These are phyloP conservation scores for Lentinus tigrinus DNA, from an alignment of 768 basidiomycete genomes.

Conservation along the genomic window DNA sequence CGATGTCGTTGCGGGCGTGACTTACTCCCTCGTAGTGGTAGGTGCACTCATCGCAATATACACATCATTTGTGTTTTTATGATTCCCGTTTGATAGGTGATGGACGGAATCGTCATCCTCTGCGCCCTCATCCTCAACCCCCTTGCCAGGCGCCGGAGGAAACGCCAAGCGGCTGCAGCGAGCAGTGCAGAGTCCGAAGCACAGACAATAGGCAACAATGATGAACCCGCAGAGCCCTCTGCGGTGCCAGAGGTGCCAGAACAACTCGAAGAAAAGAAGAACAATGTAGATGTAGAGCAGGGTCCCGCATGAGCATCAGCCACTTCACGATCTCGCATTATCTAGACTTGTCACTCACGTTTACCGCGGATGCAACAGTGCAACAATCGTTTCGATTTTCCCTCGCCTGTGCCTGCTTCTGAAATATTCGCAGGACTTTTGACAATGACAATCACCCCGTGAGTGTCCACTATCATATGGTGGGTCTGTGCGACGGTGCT, in stretches of 20 bases:
- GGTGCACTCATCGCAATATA: not conserved
- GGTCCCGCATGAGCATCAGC: not conserved
- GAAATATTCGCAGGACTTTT: too few species aligned
- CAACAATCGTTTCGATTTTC: too few species aligned
- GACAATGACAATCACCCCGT: too few species aligned
- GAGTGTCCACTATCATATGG: too few species aligned
- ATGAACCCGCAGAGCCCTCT: not conserved
- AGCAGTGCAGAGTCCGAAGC: not conserved
- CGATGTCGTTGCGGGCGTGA: conserved; percentile 60
- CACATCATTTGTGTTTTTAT: not conserved
- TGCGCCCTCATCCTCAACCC: conserved; percentile 69
- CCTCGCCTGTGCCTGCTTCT: too few species aligned
- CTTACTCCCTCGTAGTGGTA: conserved; percentile 61
- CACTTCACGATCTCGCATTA: not conserved
- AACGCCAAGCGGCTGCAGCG: conserved; percentile 13
- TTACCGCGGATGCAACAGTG: not conserved
- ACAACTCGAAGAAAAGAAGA: not conserved
- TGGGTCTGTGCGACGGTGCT: too few species aligned
- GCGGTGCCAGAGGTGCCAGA: too few species aligned
- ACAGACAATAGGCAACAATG: not conserved
- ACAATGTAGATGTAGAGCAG: not conserved
- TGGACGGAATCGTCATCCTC: conserved; percentile 62
- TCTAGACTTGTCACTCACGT: not conserved
- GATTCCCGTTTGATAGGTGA: conserved; percentile 39
- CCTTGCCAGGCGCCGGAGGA: conserved; percentile 39